Evolutionary conservation across 768 basidiomycete genomes (phyloP).

Genomic region (Amyloporia xantha): DNA sequence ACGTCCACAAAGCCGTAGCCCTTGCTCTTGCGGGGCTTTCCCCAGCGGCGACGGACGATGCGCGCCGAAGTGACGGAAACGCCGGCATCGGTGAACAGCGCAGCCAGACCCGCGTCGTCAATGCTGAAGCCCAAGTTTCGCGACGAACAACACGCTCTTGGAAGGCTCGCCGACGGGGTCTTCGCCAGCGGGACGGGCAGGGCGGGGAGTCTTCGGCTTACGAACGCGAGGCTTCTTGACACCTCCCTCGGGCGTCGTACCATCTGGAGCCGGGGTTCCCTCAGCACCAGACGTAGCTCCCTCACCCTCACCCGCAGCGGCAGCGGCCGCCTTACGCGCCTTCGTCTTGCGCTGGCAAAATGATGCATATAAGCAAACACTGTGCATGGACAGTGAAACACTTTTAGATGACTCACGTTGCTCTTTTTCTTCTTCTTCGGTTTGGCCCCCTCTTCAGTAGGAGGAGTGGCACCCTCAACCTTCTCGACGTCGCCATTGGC

Average conservation of each 20-base stretch:
- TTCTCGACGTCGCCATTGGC: constrained; percentile 38
- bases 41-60: constrained; percentile 82
- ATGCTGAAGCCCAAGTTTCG: constrained; percentile 96
- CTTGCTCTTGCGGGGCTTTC: constrained; percentile 82
- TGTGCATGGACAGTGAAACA: too few relatives aligned
- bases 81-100: constrained; percentile 82
- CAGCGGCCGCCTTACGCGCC: constrained; percentile 40
- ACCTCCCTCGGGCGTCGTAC: constrained; percentile 32
- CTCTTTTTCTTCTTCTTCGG: constrained; percentile 78
- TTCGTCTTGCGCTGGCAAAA: constrained; percentile 39
- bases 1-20: constrained; percentile 99
- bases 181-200: constrained; percentile 68
- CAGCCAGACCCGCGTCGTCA: constrained; percentile 73
- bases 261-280: constrained; percentile 18
- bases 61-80: constrained; percentile 81
- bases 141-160: constrained; percentile 88
- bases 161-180: constrained; percentile 85
- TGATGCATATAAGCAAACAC: constrained; percentile 18
- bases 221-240: constrained; percentile 44
- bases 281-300: constrained; percentile 18
- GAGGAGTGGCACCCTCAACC: constrained; percentile 46
- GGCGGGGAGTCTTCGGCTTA: constrained; percentile 51
- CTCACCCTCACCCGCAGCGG: constrained; percentile 29
- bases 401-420: constrained; percentile 37
- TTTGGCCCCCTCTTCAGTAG: constrained; percentile 52